Evolutionary conservation across 2,329 filamentous ascomycete genomes (phyloP).

Genomic region (Colletotrichum noveboracense): DNA sequence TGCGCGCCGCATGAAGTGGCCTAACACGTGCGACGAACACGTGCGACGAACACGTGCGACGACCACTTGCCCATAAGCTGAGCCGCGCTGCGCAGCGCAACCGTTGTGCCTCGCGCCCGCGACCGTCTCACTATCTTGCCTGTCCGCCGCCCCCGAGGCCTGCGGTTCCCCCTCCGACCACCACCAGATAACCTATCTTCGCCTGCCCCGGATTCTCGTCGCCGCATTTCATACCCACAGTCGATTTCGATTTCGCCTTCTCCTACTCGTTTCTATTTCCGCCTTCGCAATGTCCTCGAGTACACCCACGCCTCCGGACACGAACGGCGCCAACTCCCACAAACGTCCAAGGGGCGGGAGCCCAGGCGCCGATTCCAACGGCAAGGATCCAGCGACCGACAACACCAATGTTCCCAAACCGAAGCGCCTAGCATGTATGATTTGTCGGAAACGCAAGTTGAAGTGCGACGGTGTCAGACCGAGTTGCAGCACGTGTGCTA

Average conservation of each 20-base stretch:
- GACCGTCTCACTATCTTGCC: neutral
- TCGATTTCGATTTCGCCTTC: neutral
- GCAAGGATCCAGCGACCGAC: slow-evolving; percentile 49
- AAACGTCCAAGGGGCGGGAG: slow-evolving; percentile 18
- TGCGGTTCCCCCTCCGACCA: neutral
- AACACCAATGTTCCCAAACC: slow-evolving; percentile 72
- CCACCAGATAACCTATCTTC: neutral
- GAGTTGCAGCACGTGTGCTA: slow-evolving; percentile 85
- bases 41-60: neutral
- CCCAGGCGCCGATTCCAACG: slow-evolving; percentile 37
- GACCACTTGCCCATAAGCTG: neutral
- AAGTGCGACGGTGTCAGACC: slow-evolving; percentile 87
- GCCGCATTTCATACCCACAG: neutral
- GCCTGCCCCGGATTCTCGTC: neutral
- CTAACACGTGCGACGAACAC: neutral
- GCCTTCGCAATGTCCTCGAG: slow-evolving; percentile 19
- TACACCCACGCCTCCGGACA: slow-evolving; percentile 24
- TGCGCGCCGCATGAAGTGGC: neutral
- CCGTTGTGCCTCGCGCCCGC: neutral
- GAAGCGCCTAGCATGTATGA: slow-evolving; percentile 94
- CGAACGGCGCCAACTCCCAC: slow-evolving; percentile 16
- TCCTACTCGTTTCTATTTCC: neutral
- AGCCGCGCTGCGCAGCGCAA: neutral
- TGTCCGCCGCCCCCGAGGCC: neutral
- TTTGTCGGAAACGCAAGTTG: slow-evolving; percentile 91